These are phyloP conservation scores for Nymphaea thermarum DNA, from an alignment of 164 flowering plant species.

Conservation along the genomic window DNA sequence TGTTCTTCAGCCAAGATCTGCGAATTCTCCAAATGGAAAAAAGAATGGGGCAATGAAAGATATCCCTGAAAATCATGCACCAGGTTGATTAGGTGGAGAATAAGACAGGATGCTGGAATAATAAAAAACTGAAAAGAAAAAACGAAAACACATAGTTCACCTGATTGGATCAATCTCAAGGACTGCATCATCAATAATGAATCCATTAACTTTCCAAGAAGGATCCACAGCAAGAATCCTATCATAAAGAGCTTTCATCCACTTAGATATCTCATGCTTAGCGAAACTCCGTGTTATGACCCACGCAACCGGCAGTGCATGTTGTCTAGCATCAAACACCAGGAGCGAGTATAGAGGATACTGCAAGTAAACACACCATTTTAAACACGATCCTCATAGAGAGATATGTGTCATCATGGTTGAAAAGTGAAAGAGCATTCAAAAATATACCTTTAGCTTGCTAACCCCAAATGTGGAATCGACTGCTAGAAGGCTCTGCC, in stretches of 20 bases:
- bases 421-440: neutral
- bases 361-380: constrained; percentile 28
- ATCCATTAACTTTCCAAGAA: constrained; percentile 71
- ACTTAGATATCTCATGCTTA: constrained; percentile 56
- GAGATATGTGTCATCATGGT: neutral
- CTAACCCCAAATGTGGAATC: constrained; percentile 94
- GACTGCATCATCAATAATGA: constrained; percentile 92
- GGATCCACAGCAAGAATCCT: constrained; percentile 52
- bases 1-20: constrained; percentile 80
- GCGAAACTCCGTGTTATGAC: constrained; percentile 70
- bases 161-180: constrained; percentile 92
- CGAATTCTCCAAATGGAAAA: constrained; percentile 93
- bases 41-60: constrained; percentile 70
- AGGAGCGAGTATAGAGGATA: constrained; percentile 87
- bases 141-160: constrained; percentile 17
- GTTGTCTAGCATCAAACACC: constrained; percentile 90
- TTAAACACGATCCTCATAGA: neutral
- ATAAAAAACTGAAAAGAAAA: neutral
- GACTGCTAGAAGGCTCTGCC: constrained; percentile 69
- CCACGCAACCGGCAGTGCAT: constrained; percentile 97
- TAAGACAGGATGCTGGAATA: neutral
- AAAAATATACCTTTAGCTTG: constrained; percentile 60
- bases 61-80: constrained; percentile 43
- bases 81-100: neutral
- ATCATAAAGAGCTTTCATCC: constrained; percentile 81